phyloP scores from a whole-genome alignment of 192 early-diverging fungal species.

The Diversispora eburnea region DNA sequence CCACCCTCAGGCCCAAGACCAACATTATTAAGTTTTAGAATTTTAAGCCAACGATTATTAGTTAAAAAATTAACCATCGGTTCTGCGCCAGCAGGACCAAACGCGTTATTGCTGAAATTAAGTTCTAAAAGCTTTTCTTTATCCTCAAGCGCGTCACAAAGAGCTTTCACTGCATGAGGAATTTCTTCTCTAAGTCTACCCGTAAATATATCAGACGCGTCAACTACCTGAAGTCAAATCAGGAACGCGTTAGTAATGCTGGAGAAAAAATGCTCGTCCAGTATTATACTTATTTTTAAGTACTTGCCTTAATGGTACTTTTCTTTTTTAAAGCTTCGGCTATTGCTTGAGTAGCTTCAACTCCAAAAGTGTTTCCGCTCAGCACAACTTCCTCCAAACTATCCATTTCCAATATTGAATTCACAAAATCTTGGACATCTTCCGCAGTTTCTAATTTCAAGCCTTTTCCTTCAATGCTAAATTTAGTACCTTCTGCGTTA shows the following conservation, averaged over 20 bases:
- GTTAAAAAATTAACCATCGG: slow-evolving; percentile 83
- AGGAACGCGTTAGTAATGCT: slow-evolving; percentile 7
- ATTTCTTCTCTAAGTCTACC: slow-evolving; percentile 88
- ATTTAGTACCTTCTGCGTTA: slow-evolving; percentile 40
- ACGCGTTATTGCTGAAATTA: slow-evolving; percentile 94
- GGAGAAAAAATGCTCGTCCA: neutral
- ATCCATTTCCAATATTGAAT: slow-evolving; percentile 61
- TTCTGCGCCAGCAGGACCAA: slow-evolving; percentile 90
- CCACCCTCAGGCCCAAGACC: slow-evolving; percentile 93
- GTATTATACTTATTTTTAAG: no score
- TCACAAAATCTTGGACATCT: slow-evolving; percentile 74
- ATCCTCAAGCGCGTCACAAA: slow-evolving; percentile 80
- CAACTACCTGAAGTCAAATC: slow-evolving; percentile 58
- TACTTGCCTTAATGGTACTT: slow-evolving; percentile 65
- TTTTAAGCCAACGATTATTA: slow-evolving; percentile 75
- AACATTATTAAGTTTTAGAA: slow-evolving; percentile 94
- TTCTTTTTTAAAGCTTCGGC: slow-evolving; percentile 67
- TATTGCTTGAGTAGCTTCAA: slow-evolving; percentile 82
- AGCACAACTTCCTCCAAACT: slow-evolving; percentile 68
- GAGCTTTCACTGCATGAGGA: slow-evolving; percentile 72
- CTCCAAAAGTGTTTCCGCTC: slow-evolving; percentile 90
- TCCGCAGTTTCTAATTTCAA: slow-evolving; percentile 84
- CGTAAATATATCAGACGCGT: slow-evolving; percentile 92
- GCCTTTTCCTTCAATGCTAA: slow-evolving; percentile 83
- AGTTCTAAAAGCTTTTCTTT: slow-evolving; percentile 77